These are phyloP conservation scores for Eremothecium coryli DNA, from an alignment of 1,139 yeast genomes.

Conservation along the genomic window DNA sequence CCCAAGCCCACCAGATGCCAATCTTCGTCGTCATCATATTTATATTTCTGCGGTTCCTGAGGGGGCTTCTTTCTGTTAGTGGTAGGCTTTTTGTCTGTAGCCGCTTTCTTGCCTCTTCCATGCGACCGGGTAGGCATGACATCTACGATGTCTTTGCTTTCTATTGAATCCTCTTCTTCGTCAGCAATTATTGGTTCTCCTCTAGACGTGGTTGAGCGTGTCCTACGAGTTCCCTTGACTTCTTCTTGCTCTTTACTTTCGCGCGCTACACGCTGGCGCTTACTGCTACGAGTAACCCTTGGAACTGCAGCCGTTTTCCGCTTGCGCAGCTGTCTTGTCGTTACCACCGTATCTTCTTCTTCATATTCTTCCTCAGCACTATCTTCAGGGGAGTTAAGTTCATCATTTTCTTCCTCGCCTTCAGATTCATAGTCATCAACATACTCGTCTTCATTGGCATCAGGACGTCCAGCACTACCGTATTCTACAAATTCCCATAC, in stretches of 20 bases:
- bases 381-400: slow-evolving; percentile 6
- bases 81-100: slow-evolving; percentile 1
- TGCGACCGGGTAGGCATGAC: not conserved
- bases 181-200: slow-evolving; percentile 4
- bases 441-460: slow-evolving; percentile 22
- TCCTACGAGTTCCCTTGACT: slow-evolving; percentile 1
- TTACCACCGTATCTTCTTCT: slow-evolving; percentile 11
- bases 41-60: slow-evolving; percentile 11
- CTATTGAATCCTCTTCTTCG: slow-evolving; percentile 2
- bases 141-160: slow-evolving; percentile 6
- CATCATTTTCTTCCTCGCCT: slow-evolving; percentile 10
- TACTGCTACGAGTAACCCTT: slow-evolving; percentile 13
- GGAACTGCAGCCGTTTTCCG: slow-evolving; percentile 5
- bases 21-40: slow-evolving; percentile 29
- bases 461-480: slow-evolving; percentile 26
- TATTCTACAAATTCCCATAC: slow-evolving; percentile 30
- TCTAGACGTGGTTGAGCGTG: slow-evolving; percentile 3
- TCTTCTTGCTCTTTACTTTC: slow-evolving; percentile 5
- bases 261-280: slow-evolving; percentile 9
- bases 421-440: slow-evolving; percentile 10
- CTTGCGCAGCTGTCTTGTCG: slow-evolving; percentile 7
- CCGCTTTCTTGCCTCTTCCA: slow-evolving; percentile 5
- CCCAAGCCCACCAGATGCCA: slow-evolving; percentile 29
- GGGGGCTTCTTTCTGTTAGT: not conserved
- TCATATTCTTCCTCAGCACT: slow-evolving; percentile 6